These are phyloP conservation scores for Alternaria rosae DNA, from an alignment of 2,329 filamentous ascomycete genomes.

Conservation along the genomic window DNA sequence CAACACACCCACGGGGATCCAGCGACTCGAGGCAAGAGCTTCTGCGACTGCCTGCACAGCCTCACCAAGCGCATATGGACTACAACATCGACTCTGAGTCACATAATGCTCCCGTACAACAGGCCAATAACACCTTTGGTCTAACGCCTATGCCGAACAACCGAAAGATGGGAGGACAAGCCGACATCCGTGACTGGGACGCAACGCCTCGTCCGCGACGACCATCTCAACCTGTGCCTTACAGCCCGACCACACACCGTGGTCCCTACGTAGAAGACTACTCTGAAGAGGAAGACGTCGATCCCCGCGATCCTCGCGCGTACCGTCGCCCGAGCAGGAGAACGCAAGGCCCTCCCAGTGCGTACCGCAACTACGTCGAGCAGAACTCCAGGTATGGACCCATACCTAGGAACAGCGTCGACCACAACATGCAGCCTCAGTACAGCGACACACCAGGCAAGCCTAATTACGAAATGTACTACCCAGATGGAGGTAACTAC, in stretches of 20 bases:
- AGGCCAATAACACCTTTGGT: constrained; percentile 15
- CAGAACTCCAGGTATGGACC: constrained; percentile 22
- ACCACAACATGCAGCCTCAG: constrained; percentile 15
- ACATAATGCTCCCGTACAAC: constrained; percentile 19
- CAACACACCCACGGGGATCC: constrained; percentile 21
- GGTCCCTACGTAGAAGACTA: constrained; percentile 38
- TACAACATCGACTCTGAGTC: constrained; percentile 18
- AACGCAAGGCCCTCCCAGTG: constrained; percentile 35
- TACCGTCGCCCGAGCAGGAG: constrained; percentile 34
- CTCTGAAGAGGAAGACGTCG: constrained; percentile 38
- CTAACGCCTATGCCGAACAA: constrained; percentile 15
- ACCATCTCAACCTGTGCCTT: constrained; percentile 16
- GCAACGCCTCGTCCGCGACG: constrained; percentile 13
- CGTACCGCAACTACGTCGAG: constrained; percentile 29
- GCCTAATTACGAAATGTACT: constrained; percentile 29
- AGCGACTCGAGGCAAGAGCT: constrained; percentile 39
- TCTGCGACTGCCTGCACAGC: constrained; percentile 38
- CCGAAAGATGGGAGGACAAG: constrained; percentile 19
- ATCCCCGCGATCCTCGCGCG: constrained; percentile 25
- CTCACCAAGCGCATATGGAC: constrained; percentile 35
- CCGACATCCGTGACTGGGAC: constrained; percentile 18
- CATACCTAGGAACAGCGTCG: constrained; percentile 22
- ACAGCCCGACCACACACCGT: constrained; percentile 12
- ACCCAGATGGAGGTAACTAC: constrained; percentile 30
- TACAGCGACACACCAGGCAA: constrained; percentile 33